Evolutionary conservation across 768 basidiomycete species (phyloP).

Genomic region (Boletus sp.): DNA sequence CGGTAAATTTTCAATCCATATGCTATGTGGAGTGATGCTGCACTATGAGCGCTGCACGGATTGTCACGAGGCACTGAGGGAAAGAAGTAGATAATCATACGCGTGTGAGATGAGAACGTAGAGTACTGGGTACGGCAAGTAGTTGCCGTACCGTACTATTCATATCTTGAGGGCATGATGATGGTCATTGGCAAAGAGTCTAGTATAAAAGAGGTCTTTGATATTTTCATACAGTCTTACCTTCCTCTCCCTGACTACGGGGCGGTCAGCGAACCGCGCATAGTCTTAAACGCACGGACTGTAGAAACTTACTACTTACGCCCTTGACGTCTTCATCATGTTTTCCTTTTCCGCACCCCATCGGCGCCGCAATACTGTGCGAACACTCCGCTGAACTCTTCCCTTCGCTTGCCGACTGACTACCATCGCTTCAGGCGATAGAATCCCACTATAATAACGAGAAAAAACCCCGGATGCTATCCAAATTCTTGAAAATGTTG

Average conservation of each 20-base stretch:
- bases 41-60: background rate
- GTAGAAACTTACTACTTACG: background rate
- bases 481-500: constrained; percentile 9
- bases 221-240: no score
- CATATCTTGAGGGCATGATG: background rate
- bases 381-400: background rate
- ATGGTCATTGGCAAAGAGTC: no score
- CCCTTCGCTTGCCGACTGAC: background rate
- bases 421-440: constrained; percentile 2
- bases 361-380: background rate
- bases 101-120: constrained; percentile 3
- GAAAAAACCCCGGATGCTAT: constrained; percentile 2
- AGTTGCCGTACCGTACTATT: constrained; percentile 4
- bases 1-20: background rate
- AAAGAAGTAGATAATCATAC: constrained; percentile 1
- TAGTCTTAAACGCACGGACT: background rate
- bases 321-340: constrained; percentile 10
- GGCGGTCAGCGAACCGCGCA: background rate
- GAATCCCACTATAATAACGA: background rate
- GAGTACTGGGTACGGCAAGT: background rate
- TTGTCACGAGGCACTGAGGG: constrained; percentile 9
- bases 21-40: background rate
- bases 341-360: background rate
- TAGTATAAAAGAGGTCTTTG: no score
- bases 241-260: background rate